phyloP scores from a whole-genome alignment of 2,329 filamentous ascomycete species.

The Raffaelea ambrosiae region DNA sequence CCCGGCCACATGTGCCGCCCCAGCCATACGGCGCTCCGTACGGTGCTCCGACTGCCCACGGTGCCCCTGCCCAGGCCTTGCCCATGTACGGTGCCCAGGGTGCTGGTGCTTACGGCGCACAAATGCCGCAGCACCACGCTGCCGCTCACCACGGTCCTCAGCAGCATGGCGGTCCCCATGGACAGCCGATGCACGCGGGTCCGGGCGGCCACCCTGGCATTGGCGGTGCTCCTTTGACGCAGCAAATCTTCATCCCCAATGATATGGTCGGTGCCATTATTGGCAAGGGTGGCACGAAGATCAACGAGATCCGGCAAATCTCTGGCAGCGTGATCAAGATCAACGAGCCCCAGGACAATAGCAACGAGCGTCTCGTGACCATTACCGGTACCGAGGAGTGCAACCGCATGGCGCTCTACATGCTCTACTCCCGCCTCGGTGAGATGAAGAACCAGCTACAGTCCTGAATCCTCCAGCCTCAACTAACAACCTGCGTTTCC shows the following conservation, averaged over 20 bases:
- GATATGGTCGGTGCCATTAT: slow-evolving; percentile 99
- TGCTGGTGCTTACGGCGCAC: slow-evolving; percentile 66
- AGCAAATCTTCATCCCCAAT: slow-evolving; percentile 98
- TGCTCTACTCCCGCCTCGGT: slow-evolving; percentile 98
- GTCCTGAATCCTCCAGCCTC: slow-evolving; percentile 1
- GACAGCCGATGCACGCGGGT: slow-evolving; percentile 63
- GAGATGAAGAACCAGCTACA: slow-evolving; percentile 26
- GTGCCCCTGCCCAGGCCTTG: slow-evolving; percentile 48
- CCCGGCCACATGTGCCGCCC: slow-evolving; percentile 65
- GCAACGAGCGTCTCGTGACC: slow-evolving; percentile 93
- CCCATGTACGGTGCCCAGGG: slow-evolving; percentile 64
- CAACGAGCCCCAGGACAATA: slow-evolving; percentile 98
- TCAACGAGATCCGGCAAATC: slow-evolving; percentile 96
- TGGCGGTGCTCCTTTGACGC: slow-evolving; percentile 74
- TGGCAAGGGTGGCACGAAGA: slow-evolving; percentile 96
- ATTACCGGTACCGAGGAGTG: slow-evolving; percentile 97
- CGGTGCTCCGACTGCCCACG: slow-evolving; percentile 54
- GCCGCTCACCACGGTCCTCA: slow-evolving; percentile 42
- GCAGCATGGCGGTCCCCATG: slow-evolving; percentile 55
- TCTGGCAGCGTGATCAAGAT: slow-evolving; percentile 99
- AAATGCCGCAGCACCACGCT: slow-evolving; percentile 67
- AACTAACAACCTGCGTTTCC: slow-evolving; percentile 9
- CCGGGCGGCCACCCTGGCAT: slow-evolving; percentile 55
- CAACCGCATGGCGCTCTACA: slow-evolving; percentile 99
- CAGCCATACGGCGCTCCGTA: slow-evolving; percentile 72